phyloP scores from a whole-genome alignment of 768 basidiomycete genomes.

The Boletus reticuloceps region DNA sequence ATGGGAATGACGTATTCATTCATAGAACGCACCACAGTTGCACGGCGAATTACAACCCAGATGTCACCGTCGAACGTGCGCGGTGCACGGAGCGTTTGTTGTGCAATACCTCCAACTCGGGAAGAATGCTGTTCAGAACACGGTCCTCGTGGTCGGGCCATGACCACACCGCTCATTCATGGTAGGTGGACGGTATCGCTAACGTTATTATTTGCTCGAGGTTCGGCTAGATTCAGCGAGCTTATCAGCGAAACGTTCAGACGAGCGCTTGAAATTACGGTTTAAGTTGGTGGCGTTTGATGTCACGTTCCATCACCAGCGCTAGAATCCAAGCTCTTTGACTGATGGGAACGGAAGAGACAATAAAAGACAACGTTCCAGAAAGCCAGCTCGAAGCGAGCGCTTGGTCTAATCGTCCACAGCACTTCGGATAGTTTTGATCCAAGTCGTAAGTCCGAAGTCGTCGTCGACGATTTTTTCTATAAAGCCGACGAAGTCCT shows the following conservation, averaged over 20 bases:
- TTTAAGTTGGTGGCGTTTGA: not conserved
- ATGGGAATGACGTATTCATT: not conserved
- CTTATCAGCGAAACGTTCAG: not conserved
- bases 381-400: not conserved
- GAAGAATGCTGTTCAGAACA: not conserved
- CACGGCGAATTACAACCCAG: not conserved
- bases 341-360: not conserved
- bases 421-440: not conserved
- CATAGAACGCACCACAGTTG: not conserved
- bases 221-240: not conserved
- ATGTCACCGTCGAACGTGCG: not conserved
- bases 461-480: not conserved
- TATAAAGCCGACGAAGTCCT: slow-evolving; percentile 7
- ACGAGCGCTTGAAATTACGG: not conserved
- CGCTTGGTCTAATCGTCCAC: not conserved
- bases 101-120: not conserved
- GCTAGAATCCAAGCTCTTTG: not conserved
- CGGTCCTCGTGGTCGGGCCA: slow-evolving; percentile 1
- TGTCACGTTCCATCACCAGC: not conserved
- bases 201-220: slow-evolving; percentile 1
- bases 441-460: not conserved
- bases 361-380: slow-evolving; percentile 1
- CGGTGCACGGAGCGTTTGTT: not conserved
- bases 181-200: not conserved
- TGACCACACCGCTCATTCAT: not conserved